Evolutionary conservation across 2,329 filamentous ascomycete species (phyloP), one percentile per base, ranked within the genome.

Genomic region (Colletotrichum abscissum): DNA sequence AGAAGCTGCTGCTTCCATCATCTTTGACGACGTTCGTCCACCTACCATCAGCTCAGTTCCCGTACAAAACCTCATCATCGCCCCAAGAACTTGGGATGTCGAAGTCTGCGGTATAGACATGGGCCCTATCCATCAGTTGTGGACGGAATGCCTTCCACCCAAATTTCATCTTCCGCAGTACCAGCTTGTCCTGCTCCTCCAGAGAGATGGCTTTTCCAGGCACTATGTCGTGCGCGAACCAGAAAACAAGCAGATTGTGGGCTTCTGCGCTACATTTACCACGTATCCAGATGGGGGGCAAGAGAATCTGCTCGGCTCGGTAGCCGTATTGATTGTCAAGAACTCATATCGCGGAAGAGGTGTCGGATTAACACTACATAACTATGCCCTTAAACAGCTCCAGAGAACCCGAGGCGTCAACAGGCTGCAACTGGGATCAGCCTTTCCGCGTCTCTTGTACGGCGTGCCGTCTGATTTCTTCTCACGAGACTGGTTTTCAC

Each of bases 241-340:
- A 2, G 79, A 78, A 12, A 84, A 79, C 3, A 79, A 79, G 8
- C 82, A 84, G 46, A 76, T 89, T 28, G 78, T 91, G 49, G 90
- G 89, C 0, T 91, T 91, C 74, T 91, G 89, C 76, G 89, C 89
- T 11, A 91, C 89, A 9, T 91, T 89, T 77, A 88, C 89, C 35
- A 89, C 87, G 4, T 91, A 88, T 78, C 85, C 87, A 58, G 87
- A 90, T 75, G 86, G 85, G 74, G 86, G 83, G 52, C 85, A 84
- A 24, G 86, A 89, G 74, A 84, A 84, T 42, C 81, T 90, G 54
- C 84, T 91, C 59, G 90, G 89, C 9, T 91, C 88, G 4, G 78
- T 92, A 38, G 89, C 89, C 12, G 80, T 86, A 12, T 79, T 92
- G 33, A 79, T 91, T 42, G 89, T 91, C 24, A 85, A 84, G 38